Conservation (phyloP, 805 yeast species). For the Candida tibetensis region DNA sequence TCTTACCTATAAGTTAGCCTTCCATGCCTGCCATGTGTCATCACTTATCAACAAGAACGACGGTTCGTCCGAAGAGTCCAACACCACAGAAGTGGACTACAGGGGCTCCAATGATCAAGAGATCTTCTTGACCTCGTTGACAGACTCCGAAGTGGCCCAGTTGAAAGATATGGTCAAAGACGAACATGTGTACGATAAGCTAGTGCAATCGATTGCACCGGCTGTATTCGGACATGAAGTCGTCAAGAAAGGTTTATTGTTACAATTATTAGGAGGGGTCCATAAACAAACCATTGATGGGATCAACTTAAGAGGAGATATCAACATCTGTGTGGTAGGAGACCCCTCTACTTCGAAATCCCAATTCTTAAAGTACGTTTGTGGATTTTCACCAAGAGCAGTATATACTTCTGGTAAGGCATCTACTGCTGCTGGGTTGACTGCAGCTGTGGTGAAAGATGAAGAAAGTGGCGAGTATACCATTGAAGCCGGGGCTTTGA, state of each 20-base stretch:
- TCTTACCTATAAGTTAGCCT: conserved; percentile 86
- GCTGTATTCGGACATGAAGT: conserved; percentile 96
- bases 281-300: conserved; percentile 94
- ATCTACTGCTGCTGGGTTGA: conserved; percentile 96
- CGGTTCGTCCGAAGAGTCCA: conserved; percentile 14
- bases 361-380: conserved; percentile 90
- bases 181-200: conserved; percentile 75
- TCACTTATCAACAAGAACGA: conserved; percentile 46
- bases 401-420: conserved; percentile 98
- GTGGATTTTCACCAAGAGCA: conserved; percentile 88
- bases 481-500: conserved; percentile 96
- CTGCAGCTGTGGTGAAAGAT: conserved; percentile 96
- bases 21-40: conserved; percentile 85
- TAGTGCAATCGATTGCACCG: conserved; percentile 89
- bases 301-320: conserved; percentile 92
- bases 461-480: conserved; percentile 97
- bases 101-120: conserved; percentile 73
- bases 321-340: conserved; percentile 93
- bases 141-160: conserved; percentile 79
- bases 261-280: conserved; percentile 92
- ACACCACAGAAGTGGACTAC: conserved; percentile 22
- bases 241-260: conserved; percentile 84
- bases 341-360: conserved; percentile 98
- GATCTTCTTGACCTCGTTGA: conserved; percentile 69
- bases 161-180: conserved; percentile 88